These are phyloP conservation scores for Salpingoeca rosetta DNA, from an alignment of 78 protist genomes.

Conservation along the genomic window DNA sequence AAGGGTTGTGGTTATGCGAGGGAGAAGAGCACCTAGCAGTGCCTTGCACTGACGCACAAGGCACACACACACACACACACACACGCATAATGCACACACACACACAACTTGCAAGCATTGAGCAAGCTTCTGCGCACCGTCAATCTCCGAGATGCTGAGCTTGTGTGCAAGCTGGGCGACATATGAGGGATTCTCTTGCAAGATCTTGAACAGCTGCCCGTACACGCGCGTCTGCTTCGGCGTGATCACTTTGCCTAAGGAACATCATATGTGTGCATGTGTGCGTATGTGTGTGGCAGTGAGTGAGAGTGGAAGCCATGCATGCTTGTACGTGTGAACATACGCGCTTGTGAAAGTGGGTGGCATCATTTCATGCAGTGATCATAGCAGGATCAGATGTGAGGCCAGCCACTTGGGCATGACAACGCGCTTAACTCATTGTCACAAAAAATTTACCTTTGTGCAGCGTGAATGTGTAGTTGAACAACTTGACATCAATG, in stretches of 20 bases:
- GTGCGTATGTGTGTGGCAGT: not conserved
- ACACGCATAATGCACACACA: too few species aligned
- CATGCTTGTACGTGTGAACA: not conserved
- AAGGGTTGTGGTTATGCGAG: too few species aligned
- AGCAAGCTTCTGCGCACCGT: not conserved
- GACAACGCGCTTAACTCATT: too few species aligned
- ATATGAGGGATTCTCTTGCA: slow-evolving; percentile 39
- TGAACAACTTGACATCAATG: too few species aligned
- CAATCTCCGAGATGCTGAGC: slow-evolving; percentile 41
- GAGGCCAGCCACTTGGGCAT: too few species aligned
- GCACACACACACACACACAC: too few species aligned
- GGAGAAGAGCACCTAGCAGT: too few species aligned
- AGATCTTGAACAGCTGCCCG: slow-evolving; percentile 39
- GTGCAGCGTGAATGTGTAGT: too few species aligned
- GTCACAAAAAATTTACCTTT: too few species aligned
- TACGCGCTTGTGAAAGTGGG: not conserved
- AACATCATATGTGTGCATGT: not conserved
- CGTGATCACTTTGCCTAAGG: not conserved
- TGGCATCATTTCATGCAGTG: too few species aligned
- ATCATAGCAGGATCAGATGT: too few species aligned
- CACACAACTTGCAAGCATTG: not conserved
- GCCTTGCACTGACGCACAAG: too few species aligned
- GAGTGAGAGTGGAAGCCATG: not conserved
- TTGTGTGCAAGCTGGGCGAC: slow-evolving; percentile 36
- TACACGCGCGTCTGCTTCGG: slow-evolving; percentile 6